phyloP scores from a whole-genome alignment of 2,329 filamentous ascomycete genomes.

The Mollisiaceae sp. region DNA sequence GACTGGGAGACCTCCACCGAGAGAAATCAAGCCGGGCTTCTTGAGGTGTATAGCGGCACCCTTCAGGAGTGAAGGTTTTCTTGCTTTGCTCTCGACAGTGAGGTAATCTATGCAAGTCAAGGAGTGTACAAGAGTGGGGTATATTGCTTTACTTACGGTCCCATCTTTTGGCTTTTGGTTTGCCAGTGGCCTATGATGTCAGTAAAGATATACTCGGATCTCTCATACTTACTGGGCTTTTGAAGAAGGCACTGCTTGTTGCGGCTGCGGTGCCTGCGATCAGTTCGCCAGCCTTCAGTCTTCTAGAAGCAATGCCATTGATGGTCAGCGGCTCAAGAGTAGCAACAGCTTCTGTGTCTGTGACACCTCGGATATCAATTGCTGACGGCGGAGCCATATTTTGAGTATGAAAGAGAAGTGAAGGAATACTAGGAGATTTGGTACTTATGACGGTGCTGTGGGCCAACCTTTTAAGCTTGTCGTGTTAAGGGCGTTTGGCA shows the following conservation, averaged over 20 bases:
- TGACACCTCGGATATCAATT: constrained; percentile 45
- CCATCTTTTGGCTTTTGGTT: constrained; percentile 82
- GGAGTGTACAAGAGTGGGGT: constrained; percentile 22
- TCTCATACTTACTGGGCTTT: constrained; percentile 63
- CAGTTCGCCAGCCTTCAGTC: constrained; percentile 73
- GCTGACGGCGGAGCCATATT: constrained; percentile 50
- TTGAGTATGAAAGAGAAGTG: constrained; percentile 18
- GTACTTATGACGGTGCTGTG: constrained; percentile 14
- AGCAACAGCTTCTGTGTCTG: constrained; percentile 48
- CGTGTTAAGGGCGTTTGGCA: constrained; percentile 5
- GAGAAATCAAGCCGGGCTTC: constrained; percentile 82
- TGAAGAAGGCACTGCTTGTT: constrained; percentile 83
- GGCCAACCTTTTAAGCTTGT: not conserved
- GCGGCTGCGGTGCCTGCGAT: constrained; percentile 77
- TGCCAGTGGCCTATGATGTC: constrained; percentile 54
- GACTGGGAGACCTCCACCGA: constrained; percentile 90
- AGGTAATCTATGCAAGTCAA: constrained; percentile 52
- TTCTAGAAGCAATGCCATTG: constrained; percentile 68
- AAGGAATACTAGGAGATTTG: constrained; percentile 12
- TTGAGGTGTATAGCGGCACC: constrained; percentile 79
- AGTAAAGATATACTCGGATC: not conserved
- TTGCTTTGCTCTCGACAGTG: constrained; percentile 63
- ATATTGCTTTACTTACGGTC: constrained; percentile 67
- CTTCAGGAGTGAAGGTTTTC: constrained; percentile 77
- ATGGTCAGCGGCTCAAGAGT: constrained; percentile 57